Evolutionary conservation across 805 yeast species (phyloP).

Genomic region (Metschnikowia baotianmanensis): DNA sequence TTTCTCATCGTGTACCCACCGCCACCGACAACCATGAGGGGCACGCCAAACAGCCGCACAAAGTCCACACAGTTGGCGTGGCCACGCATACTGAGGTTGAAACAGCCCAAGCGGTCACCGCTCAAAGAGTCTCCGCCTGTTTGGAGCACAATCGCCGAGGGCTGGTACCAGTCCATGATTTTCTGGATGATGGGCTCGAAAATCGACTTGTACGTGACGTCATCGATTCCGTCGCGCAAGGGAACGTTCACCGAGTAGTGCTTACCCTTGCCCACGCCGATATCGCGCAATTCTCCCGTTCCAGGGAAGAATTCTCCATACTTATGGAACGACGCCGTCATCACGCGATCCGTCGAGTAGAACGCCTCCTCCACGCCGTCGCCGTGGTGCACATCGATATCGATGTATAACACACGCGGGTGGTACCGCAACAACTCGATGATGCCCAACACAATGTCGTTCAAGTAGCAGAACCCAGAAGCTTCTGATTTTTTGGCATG

Average conservation of each 20-base stretch:
- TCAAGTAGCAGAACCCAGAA: constrained; percentile 86
- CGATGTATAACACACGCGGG: constrained; percentile 84
- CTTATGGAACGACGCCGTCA: constrained; percentile 88
- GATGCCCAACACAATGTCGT: constrained; percentile 85
- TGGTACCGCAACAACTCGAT: constrained; percentile 75
- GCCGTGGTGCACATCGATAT: constrained; percentile 91
- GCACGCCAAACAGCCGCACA: constrained; percentile 81
- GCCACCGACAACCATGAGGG: constrained; percentile 93
- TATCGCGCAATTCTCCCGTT: constrained; percentile 82
- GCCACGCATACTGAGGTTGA: constrained; percentile 87
- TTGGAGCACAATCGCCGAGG: constrained; percentile 94
- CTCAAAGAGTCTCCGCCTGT: constrained; percentile 98
- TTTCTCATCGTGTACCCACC: constrained; percentile 98
- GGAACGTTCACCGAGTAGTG: constrained; percentile 86
- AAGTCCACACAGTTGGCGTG: constrained; percentile 95
- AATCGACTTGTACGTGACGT: constrained; percentile 76
- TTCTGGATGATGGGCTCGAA: constrained; percentile 85
- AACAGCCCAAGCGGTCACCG: constrained; percentile 94
- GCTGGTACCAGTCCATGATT: constrained; percentile 84
- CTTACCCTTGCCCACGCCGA: constrained; percentile 82
- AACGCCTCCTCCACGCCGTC: constrained; percentile 96
- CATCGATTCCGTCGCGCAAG: constrained; percentile 90
- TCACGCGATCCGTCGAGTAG: constrained; percentile 86
- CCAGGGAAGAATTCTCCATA: constrained; percentile 94
- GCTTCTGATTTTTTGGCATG: constrained; percentile 92